These are phyloP conservation scores for Chiua virens DNA, from an alignment of 768 basidiomycete species.

Conservation along the genomic window DNA sequence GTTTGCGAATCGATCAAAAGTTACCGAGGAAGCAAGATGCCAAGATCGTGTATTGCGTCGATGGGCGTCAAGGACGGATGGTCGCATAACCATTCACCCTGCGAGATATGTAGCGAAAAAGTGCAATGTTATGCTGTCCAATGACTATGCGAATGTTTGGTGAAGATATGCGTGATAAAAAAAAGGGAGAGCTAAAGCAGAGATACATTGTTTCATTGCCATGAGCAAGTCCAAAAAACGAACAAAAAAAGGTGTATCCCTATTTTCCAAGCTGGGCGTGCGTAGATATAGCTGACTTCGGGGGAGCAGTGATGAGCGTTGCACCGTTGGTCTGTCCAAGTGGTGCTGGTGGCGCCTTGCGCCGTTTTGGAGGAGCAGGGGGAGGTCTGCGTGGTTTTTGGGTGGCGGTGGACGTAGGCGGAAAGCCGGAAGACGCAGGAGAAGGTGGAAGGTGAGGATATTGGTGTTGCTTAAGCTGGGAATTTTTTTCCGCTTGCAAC, in stretches of 20 bases:
- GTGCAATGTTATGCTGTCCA: slow-evolving; percentile 23
- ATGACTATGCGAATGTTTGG: slow-evolving; percentile 18
- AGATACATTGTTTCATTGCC: slow-evolving; percentile 3
- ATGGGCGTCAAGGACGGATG: slow-evolving; percentile 6
- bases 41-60: slow-evolving; percentile 1
- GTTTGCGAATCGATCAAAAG: neutral
- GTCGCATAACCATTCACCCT: slow-evolving; percentile 8
- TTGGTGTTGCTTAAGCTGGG: slow-evolving; percentile 15
- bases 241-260: slow-evolving; percentile 2
- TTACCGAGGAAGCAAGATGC: neutral
- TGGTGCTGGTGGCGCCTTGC: slow-evolving; percentile 74
- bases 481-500: slow-evolving; percentile 16
- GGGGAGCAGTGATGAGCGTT: slow-evolving; percentile 60
- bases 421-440: slow-evolving; percentile 16
- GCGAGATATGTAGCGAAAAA: slow-evolving; percentile 12
- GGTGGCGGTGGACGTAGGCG: slow-evolving; percentile 19
- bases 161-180: slow-evolving; percentile 13
- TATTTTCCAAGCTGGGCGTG: slow-evolving; percentile 18
- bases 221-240: slow-evolving; percentile 1
- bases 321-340: slow-evolving; percentile 48
- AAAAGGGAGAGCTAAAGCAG: neutral
- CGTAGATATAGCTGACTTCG: slow-evolving; percentile 34
- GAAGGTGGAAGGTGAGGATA: slow-evolving; percentile 18
- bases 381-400: slow-evolving; percentile 49
- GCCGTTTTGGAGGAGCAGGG: slow-evolving; percentile 64